A percentile compares a stretch with the other conserved stretches of the same genome.
Evolutionary conservation across 2,329 filamentous ascomycete species (phyloP).

Genomic region (Aspergillus neoniger): DNA sequence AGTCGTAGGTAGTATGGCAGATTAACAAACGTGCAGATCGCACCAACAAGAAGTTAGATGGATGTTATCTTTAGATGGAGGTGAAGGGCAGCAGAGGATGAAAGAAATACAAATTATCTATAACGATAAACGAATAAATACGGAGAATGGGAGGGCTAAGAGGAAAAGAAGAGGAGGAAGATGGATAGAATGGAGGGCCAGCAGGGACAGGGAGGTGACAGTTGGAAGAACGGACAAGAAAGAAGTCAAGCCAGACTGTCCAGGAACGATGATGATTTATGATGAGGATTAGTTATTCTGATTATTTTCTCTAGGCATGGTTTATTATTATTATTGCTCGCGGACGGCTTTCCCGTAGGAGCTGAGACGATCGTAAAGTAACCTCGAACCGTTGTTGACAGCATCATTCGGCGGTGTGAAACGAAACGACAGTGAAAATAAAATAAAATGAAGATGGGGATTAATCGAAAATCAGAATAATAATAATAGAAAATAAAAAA

Average conservation of each 20-base stretch:
- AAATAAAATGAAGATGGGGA: not conserved
- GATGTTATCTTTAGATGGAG: not conserved
- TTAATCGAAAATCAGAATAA: not conserved
- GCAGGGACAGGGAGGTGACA: not conserved
- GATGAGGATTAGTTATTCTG: too few relatives aligned
- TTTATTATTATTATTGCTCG: slow-evolving; percentile 5
- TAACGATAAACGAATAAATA: slow-evolving; percentile 7
- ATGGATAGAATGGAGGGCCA: not conserved
- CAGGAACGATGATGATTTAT: not conserved
- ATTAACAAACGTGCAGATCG: slow-evolving; percentile 11
- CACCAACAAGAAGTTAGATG: not conserved
- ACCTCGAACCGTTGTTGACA: not conserved
- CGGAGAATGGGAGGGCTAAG: not conserved
- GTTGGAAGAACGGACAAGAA: not conserved
- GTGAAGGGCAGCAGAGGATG: not conserved
- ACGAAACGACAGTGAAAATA: not conserved
- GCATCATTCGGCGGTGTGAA: not conserved
- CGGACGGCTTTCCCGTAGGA: not conserved
- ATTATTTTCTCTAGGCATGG: not conserved
- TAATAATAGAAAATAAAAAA: not conserved
- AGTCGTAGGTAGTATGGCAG: not conserved
- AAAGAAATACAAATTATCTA: not conserved
- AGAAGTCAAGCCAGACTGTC: not conserved
- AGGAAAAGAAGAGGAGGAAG: slow-evolving; percentile 1
- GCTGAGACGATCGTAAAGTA: not conserved